phyloP scores from a whole-genome alignment of 2,329 filamentous ascomycete genomes.

The Lomentospora prolificans region DNA sequence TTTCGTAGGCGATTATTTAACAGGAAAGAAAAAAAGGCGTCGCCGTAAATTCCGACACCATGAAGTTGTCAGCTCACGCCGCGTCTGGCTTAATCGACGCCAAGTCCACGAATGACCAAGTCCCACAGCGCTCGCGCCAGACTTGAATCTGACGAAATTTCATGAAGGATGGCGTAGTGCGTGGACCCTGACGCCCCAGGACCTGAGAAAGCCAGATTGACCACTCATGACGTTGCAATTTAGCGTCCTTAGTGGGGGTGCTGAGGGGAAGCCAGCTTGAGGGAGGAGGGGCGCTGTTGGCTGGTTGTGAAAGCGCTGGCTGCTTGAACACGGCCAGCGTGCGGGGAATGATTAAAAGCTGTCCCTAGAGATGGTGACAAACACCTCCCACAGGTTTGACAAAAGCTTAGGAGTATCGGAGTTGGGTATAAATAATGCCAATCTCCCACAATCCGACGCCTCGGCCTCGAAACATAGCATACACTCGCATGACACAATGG shows the following conservation, averaged over 20 bases:
- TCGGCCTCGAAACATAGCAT: background rate
- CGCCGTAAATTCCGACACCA: too few species aligned
- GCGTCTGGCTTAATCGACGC: background rate
- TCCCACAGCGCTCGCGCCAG: too few species aligned
- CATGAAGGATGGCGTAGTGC: constrained; percentile 6
- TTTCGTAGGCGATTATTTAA: too few species aligned
- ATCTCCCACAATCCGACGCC: background rate
- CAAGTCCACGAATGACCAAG: too few species aligned
- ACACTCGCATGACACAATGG: background rate
- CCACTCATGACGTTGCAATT: background rate
- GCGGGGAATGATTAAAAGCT: background rate
- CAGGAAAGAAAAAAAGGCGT: too few species aligned
- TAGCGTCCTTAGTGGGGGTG: background rate
- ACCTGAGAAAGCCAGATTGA: background rate
- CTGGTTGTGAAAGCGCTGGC: background rate
- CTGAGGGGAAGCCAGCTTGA: background rate
- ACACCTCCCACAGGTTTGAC: background rate
- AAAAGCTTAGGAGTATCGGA: too few species aligned
- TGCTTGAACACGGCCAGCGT: background rate
- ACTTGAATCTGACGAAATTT: constrained; percentile 11
- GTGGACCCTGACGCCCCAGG: background rate
- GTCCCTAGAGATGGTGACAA: too few species aligned
- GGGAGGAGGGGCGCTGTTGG: background rate
- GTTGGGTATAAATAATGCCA: background rate
- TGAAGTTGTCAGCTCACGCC: background rate